Evolutionary conservation across 2,329 filamentous ascomycete genomes (phyloP).

Genomic region (Aspergillus jensenii): DNA sequence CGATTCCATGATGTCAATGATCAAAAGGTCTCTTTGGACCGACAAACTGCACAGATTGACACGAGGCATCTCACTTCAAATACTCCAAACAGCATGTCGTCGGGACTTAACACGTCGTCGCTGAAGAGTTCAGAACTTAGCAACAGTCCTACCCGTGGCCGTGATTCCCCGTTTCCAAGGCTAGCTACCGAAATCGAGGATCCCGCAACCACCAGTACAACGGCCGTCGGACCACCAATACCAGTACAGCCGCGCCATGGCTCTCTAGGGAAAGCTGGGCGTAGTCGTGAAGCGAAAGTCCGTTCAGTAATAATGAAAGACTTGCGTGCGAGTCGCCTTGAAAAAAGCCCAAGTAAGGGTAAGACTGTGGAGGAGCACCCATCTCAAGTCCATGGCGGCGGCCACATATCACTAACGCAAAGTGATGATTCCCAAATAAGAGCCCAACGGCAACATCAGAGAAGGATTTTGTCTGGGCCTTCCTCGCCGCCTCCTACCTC

Average conservation of each 20-base stretch:
- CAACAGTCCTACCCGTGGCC: neutral
- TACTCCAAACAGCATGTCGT: neutral
- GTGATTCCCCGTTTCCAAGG: neutral
- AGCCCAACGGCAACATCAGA: slow-evolving; percentile 11
- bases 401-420: neutral
- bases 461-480: slow-evolving; percentile 22
- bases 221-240: slow-evolving; percentile 1
- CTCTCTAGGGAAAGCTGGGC: slow-evolving; percentile 16
- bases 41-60: neutral
- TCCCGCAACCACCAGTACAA: neutral
- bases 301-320: slow-evolving; percentile 30
- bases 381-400: neutral
- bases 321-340: slow-evolving; percentile 24
- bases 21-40: neutral
- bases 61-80: neutral
- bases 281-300: slow-evolving; percentile 25
- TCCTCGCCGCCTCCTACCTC: slow-evolving; percentile 28
- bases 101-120: neutral
- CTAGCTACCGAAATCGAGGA: neutral
- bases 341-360: slow-evolving; percentile 10
- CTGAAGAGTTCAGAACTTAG: neutral
- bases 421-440: slow-evolving; percentile 12
- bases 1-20: slow-evolving; percentile 11
- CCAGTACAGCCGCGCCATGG: slow-evolving; percentile 3
- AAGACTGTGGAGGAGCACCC: neutral